Conservation (phyloP, 257 asterid genomes). For the Solanum verrucosum region DNA sequence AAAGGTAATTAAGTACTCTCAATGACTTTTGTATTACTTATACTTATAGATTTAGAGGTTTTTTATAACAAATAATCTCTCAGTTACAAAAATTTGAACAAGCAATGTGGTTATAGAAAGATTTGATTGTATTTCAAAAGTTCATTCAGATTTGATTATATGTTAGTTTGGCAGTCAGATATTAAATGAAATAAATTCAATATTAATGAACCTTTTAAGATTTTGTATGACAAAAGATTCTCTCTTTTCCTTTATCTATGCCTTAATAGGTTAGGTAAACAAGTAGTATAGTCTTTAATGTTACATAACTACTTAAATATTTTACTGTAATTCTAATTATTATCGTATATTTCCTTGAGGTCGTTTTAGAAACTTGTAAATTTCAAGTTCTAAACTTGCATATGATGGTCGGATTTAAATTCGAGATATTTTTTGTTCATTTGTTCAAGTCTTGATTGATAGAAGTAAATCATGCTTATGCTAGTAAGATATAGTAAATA, state of each 20-base stretch:
- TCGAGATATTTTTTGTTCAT: background rate
- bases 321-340: background rate
- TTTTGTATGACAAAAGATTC: background rate
- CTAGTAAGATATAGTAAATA: background rate
- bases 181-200: background rate
- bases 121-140: background rate
- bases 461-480: background rate
- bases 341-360: background rate
- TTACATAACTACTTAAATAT: background rate
- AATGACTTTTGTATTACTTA: background rate
- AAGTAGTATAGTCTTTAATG: background rate
- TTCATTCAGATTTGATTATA: background rate
- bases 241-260: background rate
- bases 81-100: too few species aligned
- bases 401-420: background rate
- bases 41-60: background rate
- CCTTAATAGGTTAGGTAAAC: background rate
- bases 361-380: background rate
- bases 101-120: too few species aligned
- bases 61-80: background rate
- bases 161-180: background rate
- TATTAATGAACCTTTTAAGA: background rate
- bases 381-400: background rate
- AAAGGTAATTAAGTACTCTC: too few species aligned
- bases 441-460: background rate